phyloP scores from a whole-genome alignment of 768 basidiomycete species.

The Suillus variegatus region DNA sequence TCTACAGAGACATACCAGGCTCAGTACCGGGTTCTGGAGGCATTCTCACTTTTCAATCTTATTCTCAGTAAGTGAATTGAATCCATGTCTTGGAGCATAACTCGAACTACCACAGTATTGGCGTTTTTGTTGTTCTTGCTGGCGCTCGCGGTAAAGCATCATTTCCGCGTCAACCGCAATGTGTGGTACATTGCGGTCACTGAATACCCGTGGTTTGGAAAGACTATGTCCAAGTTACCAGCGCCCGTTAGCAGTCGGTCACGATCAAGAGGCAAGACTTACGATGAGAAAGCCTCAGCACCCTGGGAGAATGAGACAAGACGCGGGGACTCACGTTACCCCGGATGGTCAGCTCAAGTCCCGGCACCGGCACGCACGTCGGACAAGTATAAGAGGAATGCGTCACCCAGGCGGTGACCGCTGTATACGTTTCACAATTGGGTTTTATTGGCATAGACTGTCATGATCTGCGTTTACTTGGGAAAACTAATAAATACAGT shows the following conservation, averaged over 20 bases:
- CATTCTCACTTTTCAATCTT: conserved; percentile 79
- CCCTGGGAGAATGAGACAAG: conserved; percentile 16
- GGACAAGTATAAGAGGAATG: conserved; percentile 42
- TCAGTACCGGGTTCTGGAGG: conserved; percentile 83
- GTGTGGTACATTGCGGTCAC: conserved; percentile 77
- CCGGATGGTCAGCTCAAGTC: conserved; percentile 19
- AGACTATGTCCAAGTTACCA: conserved; percentile 42
- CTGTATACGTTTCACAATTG: conserved; percentile 12
- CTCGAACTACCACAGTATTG: conserved; percentile 41
- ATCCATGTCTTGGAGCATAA: neutral
- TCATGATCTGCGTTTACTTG: conserved; percentile 3
- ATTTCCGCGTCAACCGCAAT: conserved; percentile 41
- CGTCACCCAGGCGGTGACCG: conserved; percentile 47
- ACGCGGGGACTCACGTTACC: conserved; percentile 21
- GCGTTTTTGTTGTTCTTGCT: conserved; percentile 49
- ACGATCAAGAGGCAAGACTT: conserved; percentile 33
- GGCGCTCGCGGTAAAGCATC: conserved; percentile 43
- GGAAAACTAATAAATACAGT: conserved; percentile 11
- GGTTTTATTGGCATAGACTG: conserved; percentile 11
- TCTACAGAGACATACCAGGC: conserved; percentile 86
- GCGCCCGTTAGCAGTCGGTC: conserved; percentile 40
- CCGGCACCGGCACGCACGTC: conserved; percentile 29
- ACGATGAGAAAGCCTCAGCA: conserved; percentile 27
- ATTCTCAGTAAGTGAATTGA: conserved; percentile 53
- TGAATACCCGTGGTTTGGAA: conserved; percentile 70